A percentile compares a stretch with the other conserved stretches of the same genome.
These are phyloP conservation scores for Cantharellus anzutake DNA, from an alignment of 768 basidiomycete species.

Conservation along the genomic window DNA sequence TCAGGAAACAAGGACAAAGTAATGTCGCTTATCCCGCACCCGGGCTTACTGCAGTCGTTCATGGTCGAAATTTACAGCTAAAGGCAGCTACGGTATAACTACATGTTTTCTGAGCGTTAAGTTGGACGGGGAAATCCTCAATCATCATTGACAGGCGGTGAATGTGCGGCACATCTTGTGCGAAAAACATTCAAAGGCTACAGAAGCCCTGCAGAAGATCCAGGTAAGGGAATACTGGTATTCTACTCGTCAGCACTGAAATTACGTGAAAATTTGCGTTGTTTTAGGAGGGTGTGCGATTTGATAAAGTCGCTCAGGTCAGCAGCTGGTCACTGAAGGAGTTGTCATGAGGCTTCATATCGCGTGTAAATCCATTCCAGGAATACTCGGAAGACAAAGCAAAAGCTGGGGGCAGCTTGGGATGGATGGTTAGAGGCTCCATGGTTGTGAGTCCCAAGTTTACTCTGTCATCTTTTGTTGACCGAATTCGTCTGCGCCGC, in stretches of 20 bases:
- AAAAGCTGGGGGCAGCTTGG: conserved; percentile 73
- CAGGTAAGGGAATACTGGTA: conserved; percentile 27
- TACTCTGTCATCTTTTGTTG: not conserved
- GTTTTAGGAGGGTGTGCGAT: conserved; percentile 51
- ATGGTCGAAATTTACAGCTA: not conserved
- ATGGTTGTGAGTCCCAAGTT: conserved; percentile 40
- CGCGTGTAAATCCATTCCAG: not conserved
- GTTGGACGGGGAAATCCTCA: not conserved
- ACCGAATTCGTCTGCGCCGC: not conserved
- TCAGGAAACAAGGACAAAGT: not conserved
- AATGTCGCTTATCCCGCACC: not conserved
- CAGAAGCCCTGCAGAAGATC: conserved; percentile 61
- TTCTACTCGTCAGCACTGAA: not conserved
- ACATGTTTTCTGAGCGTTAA: not conserved
- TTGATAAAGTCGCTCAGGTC: conserved; percentile 56
- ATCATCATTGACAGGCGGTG: conserved; percentile 15
- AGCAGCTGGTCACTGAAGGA: not conserved
- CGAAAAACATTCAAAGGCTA: conserved; percentile 68
- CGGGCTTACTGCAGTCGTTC: too few relatives aligned
- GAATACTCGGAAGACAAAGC: conserved; percentile 87
- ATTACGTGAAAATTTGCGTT: not conserved
- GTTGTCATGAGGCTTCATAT: not conserved
- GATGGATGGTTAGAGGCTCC: conserved; percentile 73
- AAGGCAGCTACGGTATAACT: not conserved
- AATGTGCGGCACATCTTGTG: conserved; percentile 80